Evolutionary conservation across 1,139 yeast species (phyloP).

Genomic region (Protomyces macrosporus): DNA sequence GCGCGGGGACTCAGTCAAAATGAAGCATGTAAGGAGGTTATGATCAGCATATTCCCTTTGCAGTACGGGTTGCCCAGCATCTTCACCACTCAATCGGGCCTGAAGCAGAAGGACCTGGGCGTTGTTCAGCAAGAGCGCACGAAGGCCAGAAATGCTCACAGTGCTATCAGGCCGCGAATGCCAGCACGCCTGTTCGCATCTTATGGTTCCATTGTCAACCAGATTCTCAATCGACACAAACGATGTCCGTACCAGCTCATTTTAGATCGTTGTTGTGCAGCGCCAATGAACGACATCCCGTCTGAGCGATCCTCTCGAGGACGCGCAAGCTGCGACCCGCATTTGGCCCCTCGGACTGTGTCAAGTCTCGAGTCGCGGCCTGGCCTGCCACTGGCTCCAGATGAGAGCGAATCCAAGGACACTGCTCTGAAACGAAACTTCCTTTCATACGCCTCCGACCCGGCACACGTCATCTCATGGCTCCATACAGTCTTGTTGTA

Average conservation of each 20-base stretch:
- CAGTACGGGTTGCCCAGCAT: slow-evolving; percentile 28
- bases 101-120: neutral
- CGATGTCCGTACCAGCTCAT: slow-evolving; percentile 32
- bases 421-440: no score
- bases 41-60: slow-evolving; percentile 30
- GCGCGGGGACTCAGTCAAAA: neutral
- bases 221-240: slow-evolving; percentile 27
- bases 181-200: no score
- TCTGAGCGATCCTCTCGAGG: no score
- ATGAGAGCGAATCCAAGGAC: no score
- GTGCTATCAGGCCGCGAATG: no score
- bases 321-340: no score
- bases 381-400: no score
- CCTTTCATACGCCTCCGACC: neutral
- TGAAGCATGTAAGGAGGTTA: slow-evolving; percentile 19
- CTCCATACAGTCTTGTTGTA: slow-evolving; percentile 38
- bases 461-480: slow-evolving; percentile 34
- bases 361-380: no score
- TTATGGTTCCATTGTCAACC: neutral
- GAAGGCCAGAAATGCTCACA: no score
- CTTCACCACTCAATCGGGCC: slow-evolving; percentile 15
- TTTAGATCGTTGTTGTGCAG: slow-evolving; percentile 32
- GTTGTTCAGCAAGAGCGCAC: no score
- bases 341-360: no score
- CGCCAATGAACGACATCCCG: neutral